Evolutionary conservation across 345 rosid genomes (phyloP), one percentile per base, ranked within the genome.

Genomic region (Eutrema yunnanense): DNA sequence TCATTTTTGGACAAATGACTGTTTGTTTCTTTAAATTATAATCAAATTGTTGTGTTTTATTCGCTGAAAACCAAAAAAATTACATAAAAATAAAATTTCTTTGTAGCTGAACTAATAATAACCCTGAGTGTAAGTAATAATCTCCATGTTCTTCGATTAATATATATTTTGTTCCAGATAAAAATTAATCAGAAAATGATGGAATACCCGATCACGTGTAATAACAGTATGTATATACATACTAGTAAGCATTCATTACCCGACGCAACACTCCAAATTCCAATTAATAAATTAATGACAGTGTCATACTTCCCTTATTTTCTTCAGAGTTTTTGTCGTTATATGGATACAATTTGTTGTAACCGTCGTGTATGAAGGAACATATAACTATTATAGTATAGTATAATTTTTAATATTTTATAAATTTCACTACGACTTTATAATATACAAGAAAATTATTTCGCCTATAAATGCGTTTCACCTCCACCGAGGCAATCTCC

Each of bases 401-500:
- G 50, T 63, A 43, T 8, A 8, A n/a, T 47, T 44, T n/a, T 62
- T 62, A 47, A 9, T 32, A 63, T 26, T 41, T 2, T 4, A 27
- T n/a, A 9, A 2, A 47, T 12, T 44, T 14, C 12, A 66, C 12
- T 9, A 32, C 33, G 26, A 56, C 29, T 55, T 65, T 73, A 65
- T 57, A 66, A 12, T 30, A 59, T 40, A 51, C 22, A 44, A 68
- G 29, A 37, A 75, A 53, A 38, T 38, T 38, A 62, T 16, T 30
- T 37, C 6, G 16, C 34, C 67, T 76, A 71, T 76, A 76, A 76
- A 76, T 26, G 66, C 60, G 34, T 42, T 41, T 56, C 59, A 55
- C 19, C 42, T 14, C 16, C 40, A 19, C 50, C 62, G 11, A n/a
- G 36, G 3, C 8, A 14, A 11, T n/a, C 62, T 57, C 65, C 55